A percentile compares a stretch with the other conserved stretches of the same genome.
Evolutionary conservation across 495 filamentous ascomycete species (phyloP).

Genomic region (Penicillium riverlandense): DNA sequence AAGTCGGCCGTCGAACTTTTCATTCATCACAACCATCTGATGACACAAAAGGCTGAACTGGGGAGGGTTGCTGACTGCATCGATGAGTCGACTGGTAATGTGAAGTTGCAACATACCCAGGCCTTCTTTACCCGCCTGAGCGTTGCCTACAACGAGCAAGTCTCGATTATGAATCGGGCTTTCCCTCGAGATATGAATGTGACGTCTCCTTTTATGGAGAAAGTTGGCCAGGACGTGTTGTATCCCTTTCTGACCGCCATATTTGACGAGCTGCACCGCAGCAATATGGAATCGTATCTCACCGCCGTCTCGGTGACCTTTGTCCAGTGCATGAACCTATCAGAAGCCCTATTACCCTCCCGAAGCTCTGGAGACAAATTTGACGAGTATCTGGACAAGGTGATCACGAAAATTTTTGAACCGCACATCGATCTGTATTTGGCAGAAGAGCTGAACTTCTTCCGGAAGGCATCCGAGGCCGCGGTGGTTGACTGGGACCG

Average conservation of each 20-base stretch:
- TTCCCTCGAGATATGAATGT: slow-evolving; percentile 75
- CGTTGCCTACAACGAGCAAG: slow-evolving; percentile 73
- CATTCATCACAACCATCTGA: slow-evolving; percentile 78
- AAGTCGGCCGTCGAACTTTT: slow-evolving; percentile 72
- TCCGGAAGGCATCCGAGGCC: slow-evolving; percentile 63
- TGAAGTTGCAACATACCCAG: slow-evolving; percentile 71
- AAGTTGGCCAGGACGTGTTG: slow-evolving; percentile 77
- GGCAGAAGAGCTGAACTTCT: slow-evolving; percentile 83
- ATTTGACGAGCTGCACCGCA: slow-evolving; percentile 82
- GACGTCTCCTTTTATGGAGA: slow-evolving; percentile 69
- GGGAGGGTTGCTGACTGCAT: slow-evolving; percentile 81
- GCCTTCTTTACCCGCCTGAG: slow-evolving; percentile 72
- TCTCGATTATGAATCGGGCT: slow-evolving; percentile 71
- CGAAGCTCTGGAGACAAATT: slow-evolving; percentile 52
- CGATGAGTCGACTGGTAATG: slow-evolving; percentile 46
- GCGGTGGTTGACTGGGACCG: slow-evolving; percentile 84
- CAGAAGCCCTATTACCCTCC: slow-evolving; percentile 57
- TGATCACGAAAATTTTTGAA: slow-evolving; percentile 71
- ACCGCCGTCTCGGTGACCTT: slow-evolving; percentile 83
- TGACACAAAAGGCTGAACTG: slow-evolving; percentile 62
- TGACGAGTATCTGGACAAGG: slow-evolving; percentile 45
- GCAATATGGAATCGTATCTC: slow-evolving; percentile 69
- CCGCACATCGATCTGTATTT: slow-evolving; percentile 90
- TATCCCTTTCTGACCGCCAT: slow-evolving; percentile 79
- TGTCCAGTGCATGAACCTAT: slow-evolving; percentile 72